A percentile compares a stretch with the other conserved stretches of the same genome.
Evolutionary conservation across 2,329 filamentous ascomycete species (phyloP).

Genomic region (Orbilia brochopaga): DNA sequence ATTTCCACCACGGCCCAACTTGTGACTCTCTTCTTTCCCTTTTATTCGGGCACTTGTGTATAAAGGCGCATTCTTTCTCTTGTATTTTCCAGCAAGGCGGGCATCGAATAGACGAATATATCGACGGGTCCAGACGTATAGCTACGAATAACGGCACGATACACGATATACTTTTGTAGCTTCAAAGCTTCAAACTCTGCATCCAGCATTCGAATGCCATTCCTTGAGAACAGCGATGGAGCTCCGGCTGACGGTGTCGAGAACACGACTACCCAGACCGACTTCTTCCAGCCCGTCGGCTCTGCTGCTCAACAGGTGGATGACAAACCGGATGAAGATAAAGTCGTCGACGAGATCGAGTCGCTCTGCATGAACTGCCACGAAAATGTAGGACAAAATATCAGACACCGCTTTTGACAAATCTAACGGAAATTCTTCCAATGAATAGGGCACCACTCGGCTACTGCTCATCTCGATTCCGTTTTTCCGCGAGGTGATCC

Average conservation of each 20-base stretch:
- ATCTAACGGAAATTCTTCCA: background rate
- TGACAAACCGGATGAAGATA: conserved; percentile 23
- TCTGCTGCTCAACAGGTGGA: conserved; percentile 51
- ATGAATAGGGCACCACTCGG: conserved; percentile 74
- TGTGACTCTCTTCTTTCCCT: too few species aligned
- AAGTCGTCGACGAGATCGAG: conserved; percentile 64
- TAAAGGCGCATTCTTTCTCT: too few species aligned
- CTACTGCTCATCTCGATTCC: conserved; percentile 91
- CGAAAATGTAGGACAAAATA: conserved; percentile 67
- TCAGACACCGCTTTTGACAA: background rate
- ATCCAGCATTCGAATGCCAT: conserved; percentile 26
- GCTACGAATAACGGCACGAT: too few species aligned
- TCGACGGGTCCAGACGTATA: too few species aligned
- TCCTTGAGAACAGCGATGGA: conserved; percentile 33
- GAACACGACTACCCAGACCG: conserved; percentile 33
- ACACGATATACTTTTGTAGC: too few species aligned
- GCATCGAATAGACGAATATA: too few species aligned
- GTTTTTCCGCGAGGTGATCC: conserved; percentile 95
- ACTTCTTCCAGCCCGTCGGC: conserved; percentile 54
- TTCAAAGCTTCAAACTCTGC: background rate
- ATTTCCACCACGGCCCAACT: too few species aligned
- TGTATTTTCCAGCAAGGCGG: too few species aligned
- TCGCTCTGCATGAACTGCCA: conserved; percentile 87
- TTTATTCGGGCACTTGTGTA: too few species aligned
- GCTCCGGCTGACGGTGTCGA: conserved; percentile 10